A percentile compares a stretch with the other conserved stretches of the same genome.
Evolutionary conservation across 2,329 filamentous ascomycete species (phyloP).

Genomic region (Fusarium mangiferae): DNA sequence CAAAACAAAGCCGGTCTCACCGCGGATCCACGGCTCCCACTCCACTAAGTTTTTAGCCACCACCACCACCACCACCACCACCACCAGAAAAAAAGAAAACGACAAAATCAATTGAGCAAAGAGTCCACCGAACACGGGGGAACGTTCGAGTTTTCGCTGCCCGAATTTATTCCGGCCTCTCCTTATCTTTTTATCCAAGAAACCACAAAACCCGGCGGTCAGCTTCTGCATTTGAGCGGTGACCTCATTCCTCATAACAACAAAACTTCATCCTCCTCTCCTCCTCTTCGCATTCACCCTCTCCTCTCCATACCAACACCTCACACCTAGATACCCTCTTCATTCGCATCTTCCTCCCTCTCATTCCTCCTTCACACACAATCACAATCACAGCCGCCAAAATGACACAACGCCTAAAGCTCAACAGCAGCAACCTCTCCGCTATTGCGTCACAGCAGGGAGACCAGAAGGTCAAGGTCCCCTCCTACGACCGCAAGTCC

Average conservation of each 20-base stretch:
- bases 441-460: constrained; percentile 38
- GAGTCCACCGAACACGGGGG: constrained; percentile 29
- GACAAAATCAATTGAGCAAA: background rate
- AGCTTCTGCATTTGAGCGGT: constrained; percentile 25
- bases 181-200: background rate
- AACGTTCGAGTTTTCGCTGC: constrained; percentile 27
- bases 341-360: background rate
- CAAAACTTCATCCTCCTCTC: constrained; percentile 2
- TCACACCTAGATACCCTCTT: background rate
- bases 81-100: background rate
- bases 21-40: constrained; percentile 3
- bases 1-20: constrained; percentile 2
- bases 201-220: constrained; percentile 36
- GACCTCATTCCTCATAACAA: constrained; percentile 31
- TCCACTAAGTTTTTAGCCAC: constrained; percentile 26
- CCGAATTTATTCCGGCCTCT: constrained; percentile 34
- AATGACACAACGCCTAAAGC: constrained; percentile 42
- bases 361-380: background rate
- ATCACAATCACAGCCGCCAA: background rate
- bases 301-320: background rate
- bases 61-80: constrained; percentile 6
- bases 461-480: constrained; percentile 43
- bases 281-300: background rate
- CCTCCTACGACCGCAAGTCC: constrained; percentile 56
- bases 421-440: constrained; percentile 41